phyloP scores from a whole-genome alignment of 1,284 basidiomycete species.

The Rhodotorula sp. region DNA sequence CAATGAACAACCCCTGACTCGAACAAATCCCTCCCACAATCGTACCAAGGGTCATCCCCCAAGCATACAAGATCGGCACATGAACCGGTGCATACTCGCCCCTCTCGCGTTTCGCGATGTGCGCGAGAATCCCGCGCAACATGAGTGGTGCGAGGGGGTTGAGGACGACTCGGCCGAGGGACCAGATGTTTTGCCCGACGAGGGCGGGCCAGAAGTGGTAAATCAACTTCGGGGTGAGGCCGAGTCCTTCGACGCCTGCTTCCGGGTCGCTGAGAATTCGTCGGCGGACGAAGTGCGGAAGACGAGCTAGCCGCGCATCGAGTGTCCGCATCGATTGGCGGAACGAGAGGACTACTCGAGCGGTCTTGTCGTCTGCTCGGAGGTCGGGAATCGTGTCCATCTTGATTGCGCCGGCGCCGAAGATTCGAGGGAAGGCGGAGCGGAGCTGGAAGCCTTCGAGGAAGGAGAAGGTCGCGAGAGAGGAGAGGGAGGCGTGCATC shows the following conservation, averaged over 20 bases:
- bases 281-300: conserved; percentile 17
- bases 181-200: conserved; percentile 50
- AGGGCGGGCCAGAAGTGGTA: conserved; percentile 49
- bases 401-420: not conserved
- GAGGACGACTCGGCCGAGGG: conserved; percentile 51
- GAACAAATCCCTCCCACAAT: conserved; percentile 49
- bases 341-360: conserved; percentile 51
- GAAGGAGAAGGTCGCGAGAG: conserved; percentile 50
- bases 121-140: conserved; percentile 54
- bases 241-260: conserved; percentile 38
- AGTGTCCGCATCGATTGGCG: conserved; percentile 43
- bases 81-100: conserved; percentile 50
- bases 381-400: conserved; percentile 54
- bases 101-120: conserved; percentile 48
- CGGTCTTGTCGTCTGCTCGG: conserved; percentile 55
- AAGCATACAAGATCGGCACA: conserved; percentile 55
- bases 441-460: conserved; percentile 44
- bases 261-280: not conserved
- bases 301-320: conserved; percentile 13
- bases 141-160: conserved; percentile 54
- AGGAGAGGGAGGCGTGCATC: conserved; percentile 45
- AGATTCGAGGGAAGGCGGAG: conserved; percentile 21
- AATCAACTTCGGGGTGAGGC: conserved; percentile 49
- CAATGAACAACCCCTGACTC: conserved; percentile 54
- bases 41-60: conserved; percentile 54